These are phyloP conservation scores for Eragrostis curvula DNA, from an alignment of 176 grass and related monocot genomes.

Conservation along the genomic window DNA sequence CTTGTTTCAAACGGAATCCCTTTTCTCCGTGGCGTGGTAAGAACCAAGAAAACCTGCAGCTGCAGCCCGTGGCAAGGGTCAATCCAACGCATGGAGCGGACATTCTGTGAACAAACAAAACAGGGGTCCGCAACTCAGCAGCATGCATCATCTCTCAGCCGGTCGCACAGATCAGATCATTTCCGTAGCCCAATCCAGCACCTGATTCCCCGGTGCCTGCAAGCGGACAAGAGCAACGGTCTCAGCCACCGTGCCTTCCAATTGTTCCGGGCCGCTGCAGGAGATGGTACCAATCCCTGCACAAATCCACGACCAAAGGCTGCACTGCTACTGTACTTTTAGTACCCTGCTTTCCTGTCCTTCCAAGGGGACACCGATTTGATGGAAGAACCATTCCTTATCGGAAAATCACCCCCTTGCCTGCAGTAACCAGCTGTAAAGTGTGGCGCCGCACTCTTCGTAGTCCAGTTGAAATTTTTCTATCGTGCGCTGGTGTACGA, in stretches of 20 bases:
- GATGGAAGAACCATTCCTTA: conserved; percentile 1
- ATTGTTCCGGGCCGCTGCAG: background rate
- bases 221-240: conserved; percentile 26
- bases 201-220: conserved; percentile 29
- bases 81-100: too few species aligned
- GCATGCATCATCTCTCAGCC: too few species aligned
- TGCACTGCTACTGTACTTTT: background rate
- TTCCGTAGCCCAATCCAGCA: background rate
- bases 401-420: background rate
- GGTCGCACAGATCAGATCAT: background rate
- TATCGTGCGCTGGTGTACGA: too few species aligned
- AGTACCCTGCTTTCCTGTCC: conserved; percentile 7
- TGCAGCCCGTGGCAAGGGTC: too few species aligned
- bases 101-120: background rate
- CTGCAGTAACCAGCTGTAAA: conserved; percentile 31
- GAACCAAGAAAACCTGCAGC: background rate
- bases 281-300: background rate
- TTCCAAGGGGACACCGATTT: background rate
- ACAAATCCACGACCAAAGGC: background rate
- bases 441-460: background rate
- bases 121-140: background rate
- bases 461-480: too few species aligned
- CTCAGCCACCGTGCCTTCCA: background rate
- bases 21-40: background rate
- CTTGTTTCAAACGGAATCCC: background rate